Evolutionary conservation across 1,284 basidiomycete species (phyloP), one percentile per base, ranked within the genome.

Genomic region (Porogramme epimiltina): DNA sequence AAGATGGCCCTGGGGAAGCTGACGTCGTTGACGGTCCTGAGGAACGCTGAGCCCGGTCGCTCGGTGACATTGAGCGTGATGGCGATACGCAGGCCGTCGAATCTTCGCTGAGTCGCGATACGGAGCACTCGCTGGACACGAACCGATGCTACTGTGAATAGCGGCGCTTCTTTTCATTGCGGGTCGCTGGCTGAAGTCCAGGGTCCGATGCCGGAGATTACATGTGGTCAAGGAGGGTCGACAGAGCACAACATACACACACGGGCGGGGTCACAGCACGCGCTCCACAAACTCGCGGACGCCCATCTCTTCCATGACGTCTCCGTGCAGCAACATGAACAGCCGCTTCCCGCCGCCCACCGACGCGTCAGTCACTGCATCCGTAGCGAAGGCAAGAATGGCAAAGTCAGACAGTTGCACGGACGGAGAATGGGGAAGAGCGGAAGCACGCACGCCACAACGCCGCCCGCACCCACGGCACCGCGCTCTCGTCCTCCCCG

Each of bases 281-380:
- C 28, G 40, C 24, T 40, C 34, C 6, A 49, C 54, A 28, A 54
- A 51, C 8, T 49, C 47, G 28, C 28, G 44, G 4, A 56, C 34
- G 28, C 28, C 34, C 54, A 56, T 45, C 18, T 44, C 31, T 13
- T 45, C 38, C 34, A 59, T 37, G n/a, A 38, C 38, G 40, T 48
- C 40, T n/a, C 48, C 48, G 33, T 54, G 52, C 2, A 56, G n/a
- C 3, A 56, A n/a, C 49, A 59, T 54, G 48, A 52, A 59, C 11
- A 56, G 39, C 18, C 48, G 52, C 41, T 51, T 54, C 22, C 58
- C 54, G 6, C 54, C 55, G 13, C 58, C 58, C 6, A 56, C 45
- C 1, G 55, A 54, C 6, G 42, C 37, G 22, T 56, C 34, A 10
- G 52, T 56, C 40, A 59, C 54, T 59, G 44, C 33, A 16, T 24